Evolutionary conservation across 495 filamentous ascomycete species (phyloP), one percentile per base, ranked within the genome.

Genomic region (Aspergillus saccharolyticus): DNA sequence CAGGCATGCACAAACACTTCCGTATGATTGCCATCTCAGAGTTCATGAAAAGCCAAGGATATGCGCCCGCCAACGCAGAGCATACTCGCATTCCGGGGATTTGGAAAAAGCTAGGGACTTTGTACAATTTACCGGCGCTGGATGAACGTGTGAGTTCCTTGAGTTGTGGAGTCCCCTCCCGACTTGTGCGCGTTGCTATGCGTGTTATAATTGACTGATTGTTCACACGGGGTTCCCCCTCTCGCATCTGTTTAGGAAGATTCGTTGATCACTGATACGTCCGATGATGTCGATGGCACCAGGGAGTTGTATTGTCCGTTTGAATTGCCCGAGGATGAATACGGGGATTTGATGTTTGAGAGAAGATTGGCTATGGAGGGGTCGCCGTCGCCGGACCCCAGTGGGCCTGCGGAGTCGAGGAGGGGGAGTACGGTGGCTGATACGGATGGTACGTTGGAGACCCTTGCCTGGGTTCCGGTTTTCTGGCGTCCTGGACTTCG

Each of bases 1-100:
- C 18, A 96, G 93, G 93, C 50, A 86, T 98, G 78, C 93, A 98
- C 76, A 97, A 95, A 72, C 92, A 97, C 73, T 97, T 98, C 69
- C 89, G 90, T 20, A 93, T 97, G 78, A 85, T 97, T 55, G 85
- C 90, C 3, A 91, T 98, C 30, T 87, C 89, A 16, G 85, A 94
- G 56, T 85, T 89, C 64, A 80, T 98, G 58, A 86, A 87, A 59
- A 90, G 88, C 63, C 90, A 96, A 69, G 92, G 91, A 55, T 90
- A 91, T 71, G 85, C 87, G 56, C 83, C 85, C 1, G 63, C 70
- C 0, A 67, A 74, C 16, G 80, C 84, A 53, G 80, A 84, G 15
- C 94, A 98, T 76, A 96, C 90, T 44, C 85, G 85, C 42, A 90
- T 96, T 49, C 85, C 90, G 4, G 88, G 89, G 9, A 96, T 98